These are phyloP conservation scores for Lithocarpus polystachyus DNA, from an alignment of 306 rosid genomes.

Conservation along the genomic window DNA sequence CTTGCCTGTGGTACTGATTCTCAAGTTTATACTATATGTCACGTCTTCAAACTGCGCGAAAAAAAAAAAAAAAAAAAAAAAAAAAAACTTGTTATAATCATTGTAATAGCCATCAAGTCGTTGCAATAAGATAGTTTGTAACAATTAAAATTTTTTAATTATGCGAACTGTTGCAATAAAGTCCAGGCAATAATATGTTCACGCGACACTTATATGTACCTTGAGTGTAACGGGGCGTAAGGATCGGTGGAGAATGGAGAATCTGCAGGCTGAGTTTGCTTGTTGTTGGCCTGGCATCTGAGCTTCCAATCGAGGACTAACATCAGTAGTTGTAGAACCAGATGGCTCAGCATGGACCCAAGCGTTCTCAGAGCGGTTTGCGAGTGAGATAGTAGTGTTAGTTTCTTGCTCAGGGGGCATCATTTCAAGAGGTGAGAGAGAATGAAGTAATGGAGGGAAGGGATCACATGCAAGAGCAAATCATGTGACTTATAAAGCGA, in stretches of 20 bases:
- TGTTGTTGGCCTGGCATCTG: constrained; percentile 19
- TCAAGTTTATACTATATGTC: constrained; percentile 42
- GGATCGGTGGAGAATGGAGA: constrained; percentile 53
- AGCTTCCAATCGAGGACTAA: constrained; percentile 29
- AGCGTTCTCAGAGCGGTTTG: constrained; percentile 38
- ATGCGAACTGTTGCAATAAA: no score
- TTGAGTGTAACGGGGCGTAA: constrained; percentile 63
- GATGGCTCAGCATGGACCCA: constrained; percentile 48
- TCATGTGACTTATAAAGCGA: constrained; percentile 33
- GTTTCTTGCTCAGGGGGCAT: constrained; percentile 87
- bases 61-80: no score
- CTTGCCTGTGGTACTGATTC: constrained; percentile 15
- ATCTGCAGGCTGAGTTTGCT: constrained; percentile 1
- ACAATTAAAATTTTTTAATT: no score
- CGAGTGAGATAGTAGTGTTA: constrained; percentile 18
- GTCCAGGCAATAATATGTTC: no score
- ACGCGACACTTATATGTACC: constrained; percentile 22
- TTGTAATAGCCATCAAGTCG: no score
- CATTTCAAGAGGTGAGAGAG: constrained; percentile 30
- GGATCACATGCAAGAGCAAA: constrained; percentile 32
- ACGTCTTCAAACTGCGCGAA: constrained; percentile 69
- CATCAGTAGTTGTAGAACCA: constrained; percentile 4
- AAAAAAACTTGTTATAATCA: background rate
- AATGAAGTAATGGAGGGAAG: background rate
- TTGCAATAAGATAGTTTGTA: no score